These are phyloP conservation scores for Paraconiothyrium sp. DNA, from an alignment of 2,329 filamentous ascomycete species.

Conservation along the genomic window DNA sequence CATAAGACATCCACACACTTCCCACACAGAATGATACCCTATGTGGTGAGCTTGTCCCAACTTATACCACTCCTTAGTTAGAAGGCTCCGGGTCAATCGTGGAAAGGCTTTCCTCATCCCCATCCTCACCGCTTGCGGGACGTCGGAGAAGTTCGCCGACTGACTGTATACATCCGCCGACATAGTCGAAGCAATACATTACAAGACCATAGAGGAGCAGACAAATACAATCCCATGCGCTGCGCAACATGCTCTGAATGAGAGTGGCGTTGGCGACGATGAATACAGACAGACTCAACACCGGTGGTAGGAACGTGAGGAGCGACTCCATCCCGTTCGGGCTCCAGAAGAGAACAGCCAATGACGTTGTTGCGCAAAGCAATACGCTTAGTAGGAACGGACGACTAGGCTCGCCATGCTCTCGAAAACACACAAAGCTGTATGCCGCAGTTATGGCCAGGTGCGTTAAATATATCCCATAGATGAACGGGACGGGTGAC, in stretches of 20 bases:
- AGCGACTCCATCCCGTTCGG: background rate
- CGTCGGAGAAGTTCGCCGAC: background rate
- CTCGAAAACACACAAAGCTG: background rate
- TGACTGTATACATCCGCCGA: background rate
- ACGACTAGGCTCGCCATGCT: background rate
- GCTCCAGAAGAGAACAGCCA: background rate
- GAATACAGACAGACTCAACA: background rate
- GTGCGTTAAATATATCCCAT: background rate
- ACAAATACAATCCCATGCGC: background rate
- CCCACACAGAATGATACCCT: too few species aligned
- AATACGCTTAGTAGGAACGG: background rate
- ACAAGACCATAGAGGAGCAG: background rate
- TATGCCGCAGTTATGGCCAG: background rate
- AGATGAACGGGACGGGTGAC: background rate
- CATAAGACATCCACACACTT: too few species aligned
- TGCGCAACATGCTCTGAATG: background rate
- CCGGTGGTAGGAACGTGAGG: background rate
- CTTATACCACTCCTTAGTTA: too few species aligned
- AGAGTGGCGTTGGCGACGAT: background rate
- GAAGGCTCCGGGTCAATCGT: background rate
- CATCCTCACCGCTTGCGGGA: background rate
- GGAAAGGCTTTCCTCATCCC: background rate
- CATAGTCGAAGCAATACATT: background rate
- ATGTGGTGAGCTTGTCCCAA: too few species aligned
- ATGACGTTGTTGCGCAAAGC: background rate